These are phyloP conservation scores for Apiospora malaysiana DNA, from an alignment of 2,329 filamentous ascomycete species.

Conservation along the genomic window DNA sequence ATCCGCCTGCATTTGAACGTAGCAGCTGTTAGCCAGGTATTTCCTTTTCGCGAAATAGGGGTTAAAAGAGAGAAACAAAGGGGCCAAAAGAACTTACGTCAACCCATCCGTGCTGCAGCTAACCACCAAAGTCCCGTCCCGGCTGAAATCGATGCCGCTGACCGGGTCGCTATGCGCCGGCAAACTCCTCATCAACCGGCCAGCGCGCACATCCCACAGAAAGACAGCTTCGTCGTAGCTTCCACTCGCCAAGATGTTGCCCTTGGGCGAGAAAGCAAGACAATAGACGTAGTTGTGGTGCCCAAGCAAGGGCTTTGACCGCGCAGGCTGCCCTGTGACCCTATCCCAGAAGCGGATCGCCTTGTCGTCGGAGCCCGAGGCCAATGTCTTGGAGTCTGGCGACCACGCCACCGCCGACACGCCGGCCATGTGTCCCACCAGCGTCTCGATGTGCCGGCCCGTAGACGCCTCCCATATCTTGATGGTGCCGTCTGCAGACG, in stretches of 20 bases:
- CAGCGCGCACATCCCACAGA: constrained; percentile 92
- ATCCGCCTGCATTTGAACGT: constrained; percentile 66
- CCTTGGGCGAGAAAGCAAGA: constrained; percentile 94
- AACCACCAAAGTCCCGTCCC: constrained; percentile 89
- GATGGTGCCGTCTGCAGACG: constrained; percentile 86
- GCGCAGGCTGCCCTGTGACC: constrained; percentile 62
- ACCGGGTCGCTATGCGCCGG: constrained; percentile 97
- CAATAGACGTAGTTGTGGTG: constrained; percentile 98
- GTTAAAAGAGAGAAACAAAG: not conserved
- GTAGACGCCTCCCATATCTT: constrained; percentile 88
- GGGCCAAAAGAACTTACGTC: constrained; percentile 61
- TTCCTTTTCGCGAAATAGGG: not conserved
- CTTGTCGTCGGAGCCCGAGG: constrained; percentile 95
- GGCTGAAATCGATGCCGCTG: constrained; percentile 88
- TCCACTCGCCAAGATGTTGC: constrained; percentile 93
- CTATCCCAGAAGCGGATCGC: constrained; percentile 91
- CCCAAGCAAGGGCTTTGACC: constrained; percentile 70
- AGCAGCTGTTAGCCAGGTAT: not conserved
- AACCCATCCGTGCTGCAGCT: constrained; percentile 91
- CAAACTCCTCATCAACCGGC: constrained; percentile 84
- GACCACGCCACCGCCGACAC: constrained; percentile 94
- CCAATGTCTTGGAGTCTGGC: constrained; percentile 84
- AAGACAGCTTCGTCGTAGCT: constrained; percentile 98
- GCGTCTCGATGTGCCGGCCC: constrained; percentile 81
- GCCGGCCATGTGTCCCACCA: constrained; percentile 92